Conservation (phyloP, 1,284 basidiomycete genomes). For the Ustilago loliicola region DNA sequence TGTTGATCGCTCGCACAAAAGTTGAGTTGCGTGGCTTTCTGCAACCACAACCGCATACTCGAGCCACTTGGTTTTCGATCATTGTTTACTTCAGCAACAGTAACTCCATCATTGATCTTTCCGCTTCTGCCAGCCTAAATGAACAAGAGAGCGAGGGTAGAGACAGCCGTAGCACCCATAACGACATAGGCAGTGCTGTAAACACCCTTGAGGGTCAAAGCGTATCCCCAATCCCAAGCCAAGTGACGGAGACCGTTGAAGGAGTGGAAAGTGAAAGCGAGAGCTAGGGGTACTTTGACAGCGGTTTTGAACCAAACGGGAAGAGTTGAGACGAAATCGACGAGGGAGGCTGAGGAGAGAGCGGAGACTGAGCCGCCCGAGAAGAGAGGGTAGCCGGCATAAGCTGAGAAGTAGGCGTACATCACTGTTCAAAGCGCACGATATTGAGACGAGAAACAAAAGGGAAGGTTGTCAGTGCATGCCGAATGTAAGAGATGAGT, state of each 20-base stretch:
- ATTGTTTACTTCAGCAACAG: background rate
- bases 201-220: conserved; percentile 59
- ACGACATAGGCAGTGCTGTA: conserved; percentile 65
- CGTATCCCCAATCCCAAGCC: conserved; percentile 87
- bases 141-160: conserved; percentile 57
- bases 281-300: conserved; percentile 59
- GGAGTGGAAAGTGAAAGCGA: conserved; percentile 78
- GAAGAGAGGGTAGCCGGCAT: conserved; percentile 83
- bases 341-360: conserved; percentile 82
- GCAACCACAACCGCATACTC: background rate
- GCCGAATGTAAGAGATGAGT: too few relatives aligned
- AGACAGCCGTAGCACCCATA: conserved; percentile 52
- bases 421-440: conserved; percentile 72
- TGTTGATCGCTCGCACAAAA: too few relatives aligned
- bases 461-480: too few relatives aligned
- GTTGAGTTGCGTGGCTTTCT: too few relatives aligned
- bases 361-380: conserved; percentile 71
- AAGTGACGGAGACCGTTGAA: conserved; percentile 93
- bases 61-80: background rate
- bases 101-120: too few relatives aligned
- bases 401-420: conserved; percentile 88
- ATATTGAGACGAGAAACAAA: too few relatives aligned
- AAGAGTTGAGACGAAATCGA: conserved; percentile 77
- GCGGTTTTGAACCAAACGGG: conserved; percentile 71
- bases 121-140: too few relatives aligned